These are phyloP conservation scores for Oropetium thomaeum DNA, from an alignment of 176 grass and related monocot species.

Conservation along the genomic window DNA sequence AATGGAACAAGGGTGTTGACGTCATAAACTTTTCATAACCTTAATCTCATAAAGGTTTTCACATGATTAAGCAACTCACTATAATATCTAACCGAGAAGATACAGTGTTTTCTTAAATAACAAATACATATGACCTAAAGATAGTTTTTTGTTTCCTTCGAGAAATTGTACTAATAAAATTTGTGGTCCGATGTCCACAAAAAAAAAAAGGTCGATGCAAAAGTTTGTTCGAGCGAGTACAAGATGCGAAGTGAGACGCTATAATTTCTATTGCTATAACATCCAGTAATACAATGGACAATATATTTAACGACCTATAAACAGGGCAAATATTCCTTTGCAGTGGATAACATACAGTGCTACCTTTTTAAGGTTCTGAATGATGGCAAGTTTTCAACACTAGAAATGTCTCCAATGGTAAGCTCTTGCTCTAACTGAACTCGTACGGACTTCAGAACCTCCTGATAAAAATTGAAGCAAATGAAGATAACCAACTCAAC, in stretches of 20 bases:
- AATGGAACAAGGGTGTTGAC: too few species aligned
- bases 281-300: constrained; percentile 33
- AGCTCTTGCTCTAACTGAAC: constrained; percentile 73
- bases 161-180: too few species aligned
- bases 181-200: too few species aligned
- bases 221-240: too few species aligned
- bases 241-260: not conserved
- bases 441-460: constrained; percentile 67
- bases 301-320: constrained; percentile 2
- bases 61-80: too few species aligned
- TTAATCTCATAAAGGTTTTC: too few species aligned
- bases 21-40: too few species aligned
- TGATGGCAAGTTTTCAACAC: constrained; percentile 57
- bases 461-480: constrained; percentile 51
- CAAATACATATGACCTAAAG: too few species aligned
- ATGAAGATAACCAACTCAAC: not conserved
- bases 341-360: not conserved
- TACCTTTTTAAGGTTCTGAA: constrained; percentile 60
- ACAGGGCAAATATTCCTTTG: constrained; percentile 1
- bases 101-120: too few species aligned
- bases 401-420: constrained; percentile 38
- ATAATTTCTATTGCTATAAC: not conserved
- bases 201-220: too few species aligned
- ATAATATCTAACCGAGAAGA: too few species aligned
- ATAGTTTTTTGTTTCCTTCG: too few species aligned